Evolutionary conservation across 331 rosid species (phyloP).

Genomic region (Ulmus americana): DNA sequence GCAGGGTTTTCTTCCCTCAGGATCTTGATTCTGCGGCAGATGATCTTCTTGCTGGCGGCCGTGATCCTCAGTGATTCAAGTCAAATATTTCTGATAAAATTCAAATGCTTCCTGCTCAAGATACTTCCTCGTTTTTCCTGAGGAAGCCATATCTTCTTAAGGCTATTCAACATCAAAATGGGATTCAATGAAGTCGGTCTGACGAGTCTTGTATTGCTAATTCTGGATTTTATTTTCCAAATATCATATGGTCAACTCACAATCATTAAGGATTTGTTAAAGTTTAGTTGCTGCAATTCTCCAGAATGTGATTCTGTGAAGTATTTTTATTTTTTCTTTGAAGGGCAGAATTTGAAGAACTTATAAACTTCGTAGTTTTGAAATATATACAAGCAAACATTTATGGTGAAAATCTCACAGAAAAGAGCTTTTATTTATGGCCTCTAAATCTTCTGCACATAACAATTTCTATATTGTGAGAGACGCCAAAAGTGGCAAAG

Average conservation of each 20-base stretch:
- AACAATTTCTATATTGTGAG: background rate
- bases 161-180: background rate
- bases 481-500: background rate
- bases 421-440: background rate
- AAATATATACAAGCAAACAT: background rate
- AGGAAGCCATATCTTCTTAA: background rate
- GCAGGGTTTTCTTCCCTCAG: conserved; percentile 93
- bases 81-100: too few species aligned
- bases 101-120: background rate
- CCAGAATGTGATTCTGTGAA: too few species aligned
- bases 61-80: background rate
- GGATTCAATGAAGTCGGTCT: background rate
- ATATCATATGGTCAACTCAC: background rate
- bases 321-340: too few species aligned
- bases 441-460: background rate
- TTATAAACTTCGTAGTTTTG: too few species aligned
- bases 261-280: background rate
- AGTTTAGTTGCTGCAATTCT: background rate
- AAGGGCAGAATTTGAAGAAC: too few species aligned
- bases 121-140: background rate
- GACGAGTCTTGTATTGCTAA: background rate
- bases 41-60: conserved; percentile 52
- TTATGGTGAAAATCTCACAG: background rate
- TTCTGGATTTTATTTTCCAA: background rate
- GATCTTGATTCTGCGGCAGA: conserved; percentile 92